A percentile compares a stretch with the other conserved stretches of the same genome.
phyloP scores from a whole-genome alignment of 139 green algal species.

The Pleodorina starrii region DNA sequence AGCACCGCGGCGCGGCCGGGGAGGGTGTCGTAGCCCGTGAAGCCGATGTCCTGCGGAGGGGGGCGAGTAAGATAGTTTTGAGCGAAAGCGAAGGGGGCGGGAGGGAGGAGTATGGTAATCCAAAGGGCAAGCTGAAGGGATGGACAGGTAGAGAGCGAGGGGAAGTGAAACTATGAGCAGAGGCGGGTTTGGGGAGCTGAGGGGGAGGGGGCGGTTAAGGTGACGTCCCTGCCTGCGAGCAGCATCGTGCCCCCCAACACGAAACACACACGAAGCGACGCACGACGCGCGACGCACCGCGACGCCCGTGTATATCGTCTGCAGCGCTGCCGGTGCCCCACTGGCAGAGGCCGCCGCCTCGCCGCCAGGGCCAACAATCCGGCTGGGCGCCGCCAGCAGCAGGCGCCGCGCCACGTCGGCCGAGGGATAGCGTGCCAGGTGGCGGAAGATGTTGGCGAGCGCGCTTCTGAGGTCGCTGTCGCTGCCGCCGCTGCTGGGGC shows the following conservation, averaged over 20 bases:
- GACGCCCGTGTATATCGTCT: slow-evolving; percentile 5
- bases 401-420: background rate
- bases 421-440: background rate
- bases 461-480: background rate
- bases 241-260: background rate
- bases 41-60: background rate
- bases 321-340: background rate
- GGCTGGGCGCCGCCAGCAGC: too few relatives aligned
- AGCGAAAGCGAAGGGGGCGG: too few relatives aligned
- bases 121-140: too few relatives aligned
- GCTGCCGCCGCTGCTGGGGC: too few relatives aligned
- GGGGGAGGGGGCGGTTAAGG: background rate
- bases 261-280: background rate
- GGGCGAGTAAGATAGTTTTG: too few relatives aligned
- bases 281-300: background rate
- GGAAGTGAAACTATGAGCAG: background rate
- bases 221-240: background rate
- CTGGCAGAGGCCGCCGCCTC: background rate
- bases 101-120: too few relatives aligned
- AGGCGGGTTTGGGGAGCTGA: background rate
- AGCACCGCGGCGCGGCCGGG: slow-evolving; percentile 1
- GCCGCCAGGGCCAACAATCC: background rate
- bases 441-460: background rate
- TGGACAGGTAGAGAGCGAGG: background rate
- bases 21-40: background rate